Conservation (phyloP, 1,284 basidiomycete species). For the Fomitopsis schrenkii region DNA sequence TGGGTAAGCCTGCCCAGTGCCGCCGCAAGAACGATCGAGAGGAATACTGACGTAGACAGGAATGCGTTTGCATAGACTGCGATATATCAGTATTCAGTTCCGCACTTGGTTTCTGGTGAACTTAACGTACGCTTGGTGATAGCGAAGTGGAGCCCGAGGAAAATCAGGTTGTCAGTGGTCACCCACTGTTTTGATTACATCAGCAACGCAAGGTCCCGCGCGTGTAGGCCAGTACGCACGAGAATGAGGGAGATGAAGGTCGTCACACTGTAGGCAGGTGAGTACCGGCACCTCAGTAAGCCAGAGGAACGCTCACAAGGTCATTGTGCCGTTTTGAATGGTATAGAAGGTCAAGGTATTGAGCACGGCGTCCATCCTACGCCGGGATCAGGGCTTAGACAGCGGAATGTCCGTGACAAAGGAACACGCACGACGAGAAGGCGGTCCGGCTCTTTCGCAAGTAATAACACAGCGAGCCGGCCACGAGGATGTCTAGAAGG, state of each 20-base stretch:
- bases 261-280: not conserved
- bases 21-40: not conserved
- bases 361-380: conserved; percentile 43
- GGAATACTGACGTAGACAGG: conserved; percentile 33
- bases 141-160: conserved; percentile 47
- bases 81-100: too few relatives aligned
- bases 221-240: not conserved
- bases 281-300: not conserved
- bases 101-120: too few relatives aligned
- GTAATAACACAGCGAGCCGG: conserved; percentile 42
- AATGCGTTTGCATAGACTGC: conserved; percentile 41
- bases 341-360: conserved; percentile 47
- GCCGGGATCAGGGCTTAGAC: not conserved
- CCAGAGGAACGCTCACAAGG: conserved; percentile 33
- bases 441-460: conserved; percentile 37
- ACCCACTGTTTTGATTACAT: conserved; percentile 38
- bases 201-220: conserved; percentile 15
- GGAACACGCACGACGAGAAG: conserved; percentile 32
- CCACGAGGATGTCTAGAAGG: conserved; percentile 47
- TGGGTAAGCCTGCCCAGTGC: not conserved
- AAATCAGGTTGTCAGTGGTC: conserved; percentile 45
- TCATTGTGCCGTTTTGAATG: conserved; percentile 48
- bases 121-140: conserved; percentile 40
- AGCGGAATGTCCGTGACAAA: not conserved
- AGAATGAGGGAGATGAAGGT: not conserved